Percentiles rank a stretch among this genome's conserved stretches.
Conservation (phyloP, 306 rosid genomes). For the Sphenostylis stenocarpa region DNA sequence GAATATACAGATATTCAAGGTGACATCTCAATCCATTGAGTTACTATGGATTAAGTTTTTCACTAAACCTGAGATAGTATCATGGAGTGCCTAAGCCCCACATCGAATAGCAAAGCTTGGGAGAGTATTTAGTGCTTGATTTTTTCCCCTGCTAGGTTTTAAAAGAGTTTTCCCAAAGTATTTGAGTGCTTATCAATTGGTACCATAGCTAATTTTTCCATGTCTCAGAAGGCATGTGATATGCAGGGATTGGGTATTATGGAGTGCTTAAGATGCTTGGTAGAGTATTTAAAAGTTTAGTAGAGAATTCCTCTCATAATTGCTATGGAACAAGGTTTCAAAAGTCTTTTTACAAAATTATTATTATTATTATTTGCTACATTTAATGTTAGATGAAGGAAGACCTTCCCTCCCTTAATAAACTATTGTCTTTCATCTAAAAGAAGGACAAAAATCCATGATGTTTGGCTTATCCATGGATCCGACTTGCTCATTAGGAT, state of each 20-base stretch:
- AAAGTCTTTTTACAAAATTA: background rate
- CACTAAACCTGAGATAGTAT: no score
- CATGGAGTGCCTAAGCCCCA: no score
- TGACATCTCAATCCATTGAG: background rate
- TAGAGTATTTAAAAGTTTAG: no score
- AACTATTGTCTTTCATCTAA: background rate
- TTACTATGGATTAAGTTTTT: background rate
- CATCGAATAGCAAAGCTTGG: no score
- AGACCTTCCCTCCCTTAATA: background rate
- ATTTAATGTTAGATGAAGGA: constrained; percentile 6
- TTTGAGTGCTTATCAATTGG: no score
- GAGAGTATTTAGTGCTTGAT: no score
- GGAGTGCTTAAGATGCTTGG: no score
- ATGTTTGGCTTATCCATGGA: constrained; percentile 23
- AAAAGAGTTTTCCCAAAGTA: no score
- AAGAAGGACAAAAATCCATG: background rate
- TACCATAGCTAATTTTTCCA: no score
- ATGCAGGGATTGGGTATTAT: no score
- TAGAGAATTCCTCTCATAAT: background rate
- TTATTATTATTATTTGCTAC: background rate
- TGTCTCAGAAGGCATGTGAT: no score
- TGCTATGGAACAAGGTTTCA: background rate
- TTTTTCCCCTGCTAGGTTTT: no score
- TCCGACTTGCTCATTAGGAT: background rate
- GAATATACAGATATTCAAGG: background rate